Conservation (phyloP, 2,329 filamentous ascomycete species). For the Penicillium fuscoglaucum region DNA sequence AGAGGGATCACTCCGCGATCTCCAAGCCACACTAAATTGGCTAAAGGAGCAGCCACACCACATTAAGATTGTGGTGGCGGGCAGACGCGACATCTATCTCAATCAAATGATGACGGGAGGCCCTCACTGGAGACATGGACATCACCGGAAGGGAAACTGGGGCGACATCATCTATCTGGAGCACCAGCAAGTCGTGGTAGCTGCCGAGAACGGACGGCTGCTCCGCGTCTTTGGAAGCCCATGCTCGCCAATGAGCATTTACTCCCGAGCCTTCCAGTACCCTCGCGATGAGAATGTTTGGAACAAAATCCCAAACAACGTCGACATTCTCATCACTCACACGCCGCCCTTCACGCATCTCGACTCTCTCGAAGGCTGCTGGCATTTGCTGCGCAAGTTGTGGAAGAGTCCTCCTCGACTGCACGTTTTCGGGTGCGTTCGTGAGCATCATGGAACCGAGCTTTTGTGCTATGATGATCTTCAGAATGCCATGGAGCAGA, state of each 20-base stretch:
- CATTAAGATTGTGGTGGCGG: neutral
- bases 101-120: neutral
- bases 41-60: neutral
- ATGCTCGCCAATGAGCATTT: neutral
- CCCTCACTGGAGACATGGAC: neutral
- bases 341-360: slow-evolving; percentile 1
- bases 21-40: neutral
- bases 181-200: neutral
- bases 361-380: neutral
- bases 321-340: slow-evolving; percentile 6
- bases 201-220: neutral
- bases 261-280: neutral
- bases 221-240: neutral
- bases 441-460: neutral
- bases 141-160: neutral
- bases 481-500: neutral
- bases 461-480: neutral
- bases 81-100: neutral
- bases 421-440: neutral
- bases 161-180: slow-evolving; percentile 2
- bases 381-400: neutral
- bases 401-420: neutral
- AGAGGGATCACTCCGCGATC: neutral
- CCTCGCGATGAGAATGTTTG: neutral
- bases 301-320: neutral